Evolutionary conservation across 441 rosid genomes (phyloP).

Genomic region (Theobroma grandiflorum): DNA sequence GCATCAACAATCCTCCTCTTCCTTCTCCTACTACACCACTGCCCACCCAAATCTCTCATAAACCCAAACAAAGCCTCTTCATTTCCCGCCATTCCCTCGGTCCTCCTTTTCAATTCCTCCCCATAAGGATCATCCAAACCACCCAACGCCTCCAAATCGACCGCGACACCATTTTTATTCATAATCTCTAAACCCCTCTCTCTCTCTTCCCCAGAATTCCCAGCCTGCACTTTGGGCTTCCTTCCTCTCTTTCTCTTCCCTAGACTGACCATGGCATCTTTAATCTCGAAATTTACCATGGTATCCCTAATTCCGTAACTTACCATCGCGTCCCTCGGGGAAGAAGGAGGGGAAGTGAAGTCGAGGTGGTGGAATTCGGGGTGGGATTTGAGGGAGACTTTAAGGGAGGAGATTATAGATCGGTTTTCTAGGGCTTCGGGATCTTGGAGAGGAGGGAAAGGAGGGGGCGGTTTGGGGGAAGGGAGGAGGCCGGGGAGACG

Average conservation of each 20-base stretch:
- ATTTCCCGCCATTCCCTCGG: slow-evolving; percentile 50
- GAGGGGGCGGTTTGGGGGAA: slow-evolving; percentile 44
- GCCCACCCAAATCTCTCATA: slow-evolving; percentile 66
- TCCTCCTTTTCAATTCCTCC: slow-evolving; percentile 62
- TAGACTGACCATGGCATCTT: slow-evolving; percentile 25
- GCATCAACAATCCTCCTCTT: slow-evolving; percentile 87
- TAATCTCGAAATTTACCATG: slow-evolving; percentile 19
- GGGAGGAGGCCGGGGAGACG: slow-evolving; percentile 59
- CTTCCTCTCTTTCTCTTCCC: slow-evolving; percentile 74
- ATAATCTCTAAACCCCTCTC: slow-evolving; percentile 47
- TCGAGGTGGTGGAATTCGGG: slow-evolving; percentile 54
- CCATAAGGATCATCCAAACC: slow-evolving; percentile 60
- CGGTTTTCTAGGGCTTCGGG: slow-evolving; percentile 56
- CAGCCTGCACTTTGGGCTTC: slow-evolving; percentile 49
- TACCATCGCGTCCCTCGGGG: slow-evolving; percentile 18
- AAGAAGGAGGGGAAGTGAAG: slow-evolving; percentile 34
- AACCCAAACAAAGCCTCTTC: slow-evolving; percentile 71
- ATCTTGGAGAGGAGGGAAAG: slow-evolving; percentile 36
- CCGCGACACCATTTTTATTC: slow-evolving; percentile 57
- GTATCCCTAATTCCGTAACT: slow-evolving; percentile 26
- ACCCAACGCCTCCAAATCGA: slow-evolving; percentile 55
- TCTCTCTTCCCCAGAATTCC: slow-evolving; percentile 34
- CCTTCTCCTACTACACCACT: slow-evolving; percentile 86
- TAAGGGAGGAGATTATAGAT: slow-evolving; percentile 55
- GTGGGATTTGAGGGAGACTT: slow-evolving; percentile 51